phyloP scores from a whole-genome alignment of 768 basidiomycete species.

The Boletus reticulatus region DNA sequence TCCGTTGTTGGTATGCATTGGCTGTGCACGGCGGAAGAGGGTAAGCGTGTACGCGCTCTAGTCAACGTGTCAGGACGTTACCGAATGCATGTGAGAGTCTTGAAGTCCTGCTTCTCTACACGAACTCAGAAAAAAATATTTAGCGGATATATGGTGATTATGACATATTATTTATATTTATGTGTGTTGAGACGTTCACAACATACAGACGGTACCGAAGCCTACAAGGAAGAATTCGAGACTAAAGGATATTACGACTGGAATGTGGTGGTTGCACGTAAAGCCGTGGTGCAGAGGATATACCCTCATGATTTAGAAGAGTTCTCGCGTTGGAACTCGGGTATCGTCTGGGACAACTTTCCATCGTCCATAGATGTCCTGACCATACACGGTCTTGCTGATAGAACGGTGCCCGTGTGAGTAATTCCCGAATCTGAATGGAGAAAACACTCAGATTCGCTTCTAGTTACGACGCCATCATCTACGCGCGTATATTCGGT shows the following conservation, averaged over 20 bases:
- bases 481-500: constrained; percentile 63
- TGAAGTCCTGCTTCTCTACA: not conserved
- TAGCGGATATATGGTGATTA: constrained; percentile 30
- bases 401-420: constrained; percentile 68
- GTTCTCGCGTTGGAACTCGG: constrained; percentile 66
- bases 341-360: constrained; percentile 66
- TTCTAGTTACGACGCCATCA: constrained; percentile 65
- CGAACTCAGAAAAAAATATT: constrained; percentile 2
- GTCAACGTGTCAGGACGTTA: constrained; percentile 79
- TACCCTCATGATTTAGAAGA: constrained; percentile 57
- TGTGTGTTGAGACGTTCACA: not conserved
- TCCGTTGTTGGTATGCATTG: constrained; percentile 66
- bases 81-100: constrained; percentile 61
- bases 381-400: constrained; percentile 73
- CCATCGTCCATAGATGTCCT: constrained; percentile 64
- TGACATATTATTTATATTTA: not conserved
- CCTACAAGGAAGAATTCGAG: constrained; percentile 51
- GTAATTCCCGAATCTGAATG: constrained; percentile 23
- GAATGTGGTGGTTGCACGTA: constrained; percentile 65
- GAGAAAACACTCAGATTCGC: not conserved
- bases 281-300: constrained; percentile 49
- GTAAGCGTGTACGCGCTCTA: constrained; percentile 52
- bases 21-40: constrained; percentile 63
- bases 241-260: constrained; percentile 61
- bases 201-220: constrained; percentile 17